Conservation (phyloP, 495 filamentous ascomycete genomes). For the Penicillium chermesinum region DNA sequence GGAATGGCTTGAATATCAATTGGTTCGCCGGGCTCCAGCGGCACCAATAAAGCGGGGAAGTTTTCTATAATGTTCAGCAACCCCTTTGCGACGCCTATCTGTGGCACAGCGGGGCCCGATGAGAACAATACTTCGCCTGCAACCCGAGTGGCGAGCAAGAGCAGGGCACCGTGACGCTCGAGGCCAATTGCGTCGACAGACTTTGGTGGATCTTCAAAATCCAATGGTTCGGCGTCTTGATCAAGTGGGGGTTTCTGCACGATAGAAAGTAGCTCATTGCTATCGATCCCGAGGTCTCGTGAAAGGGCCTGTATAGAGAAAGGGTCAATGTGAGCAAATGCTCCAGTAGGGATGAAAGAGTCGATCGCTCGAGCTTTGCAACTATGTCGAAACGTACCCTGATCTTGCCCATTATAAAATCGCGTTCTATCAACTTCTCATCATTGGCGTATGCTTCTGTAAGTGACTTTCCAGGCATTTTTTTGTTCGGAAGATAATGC, state of each 20-base stretch:
- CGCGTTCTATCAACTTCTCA: slow-evolving; percentile 57
- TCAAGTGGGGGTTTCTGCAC: slow-evolving; percentile 23
- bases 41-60: slow-evolving; percentile 26
- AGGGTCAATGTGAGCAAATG: not conserved
- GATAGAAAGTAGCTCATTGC: slow-evolving; percentile 47
- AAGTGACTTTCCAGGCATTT: slow-evolving; percentile 45
- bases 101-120: slow-evolving; percentile 22
- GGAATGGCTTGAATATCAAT: not conserved
- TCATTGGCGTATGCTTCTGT: slow-evolving; percentile 57
- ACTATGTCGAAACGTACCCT: slow-evolving; percentile 48
- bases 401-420: slow-evolving; percentile 71
- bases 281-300: slow-evolving; percentile 58
- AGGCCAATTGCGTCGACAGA: slow-evolving; percentile 63
- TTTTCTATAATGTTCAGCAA: slow-evolving; percentile 54
- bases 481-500: slow-evolving; percentile 52
- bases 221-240: slow-evolving; percentile 35
- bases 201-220: slow-evolving; percentile 39
- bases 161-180: slow-evolving; percentile 63
- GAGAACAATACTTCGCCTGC: slow-evolving; percentile 36
- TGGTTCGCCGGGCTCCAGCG: not conserved
- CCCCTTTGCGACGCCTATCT: slow-evolving; percentile 58
- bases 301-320: slow-evolving; percentile 55
- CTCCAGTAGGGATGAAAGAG: not conserved
- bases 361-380: not conserved
- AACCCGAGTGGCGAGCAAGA: slow-evolving; percentile 52